Evolutionary conservation across 1,284 basidiomycete species (phyloP).

Genomic region (Microstroma glucosiphilum): DNA sequence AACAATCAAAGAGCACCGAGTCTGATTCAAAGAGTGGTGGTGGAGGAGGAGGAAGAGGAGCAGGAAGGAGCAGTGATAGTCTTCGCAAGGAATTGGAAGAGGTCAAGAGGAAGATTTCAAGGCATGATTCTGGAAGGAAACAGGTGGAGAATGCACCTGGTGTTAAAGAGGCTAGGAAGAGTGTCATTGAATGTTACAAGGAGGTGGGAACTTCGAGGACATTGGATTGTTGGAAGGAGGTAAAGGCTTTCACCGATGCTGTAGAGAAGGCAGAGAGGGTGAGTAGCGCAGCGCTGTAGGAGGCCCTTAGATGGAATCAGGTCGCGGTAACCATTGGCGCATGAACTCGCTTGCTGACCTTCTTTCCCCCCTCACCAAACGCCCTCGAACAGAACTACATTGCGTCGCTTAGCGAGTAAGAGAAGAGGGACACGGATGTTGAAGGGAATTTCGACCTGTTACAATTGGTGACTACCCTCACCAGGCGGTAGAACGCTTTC

Average conservation of each 20-base stretch:
- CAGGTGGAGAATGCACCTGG: slow-evolving; percentile 60
- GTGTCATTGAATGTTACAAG: slow-evolving; percentile 64
- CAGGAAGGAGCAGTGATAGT: slow-evolving; percentile 36
- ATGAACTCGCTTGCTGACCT: too few species aligned
- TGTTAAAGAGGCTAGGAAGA: slow-evolving; percentile 60
- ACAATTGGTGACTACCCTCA: too few species aligned
- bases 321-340: too few species aligned
- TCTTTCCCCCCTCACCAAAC: too few species aligned
- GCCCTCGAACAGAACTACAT: too few species aligned
- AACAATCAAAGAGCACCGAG: too few species aligned
- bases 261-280: slow-evolving; percentile 65
- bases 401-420: too few species aligned
- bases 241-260: slow-evolving; percentile 64
- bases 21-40: too few species aligned
- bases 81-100: slow-evolving; percentile 38
- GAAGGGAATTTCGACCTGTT: too few species aligned
- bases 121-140: slow-evolving; percentile 61
- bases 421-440: too few species aligned
- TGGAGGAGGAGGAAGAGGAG: slow-evolving; percentile 19
- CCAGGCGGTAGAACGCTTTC: too few species aligned
- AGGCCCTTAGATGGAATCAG: too few species aligned
- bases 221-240: slow-evolving; percentile 71
- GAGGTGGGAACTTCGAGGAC: slow-evolving; percentile 56
- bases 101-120: slow-evolving; percentile 56
- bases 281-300: neutral